These are phyloP conservation scores for Dianthus caryophyllus DNA, from an alignment of 148 eudicot species.

Conservation along the genomic window DNA sequence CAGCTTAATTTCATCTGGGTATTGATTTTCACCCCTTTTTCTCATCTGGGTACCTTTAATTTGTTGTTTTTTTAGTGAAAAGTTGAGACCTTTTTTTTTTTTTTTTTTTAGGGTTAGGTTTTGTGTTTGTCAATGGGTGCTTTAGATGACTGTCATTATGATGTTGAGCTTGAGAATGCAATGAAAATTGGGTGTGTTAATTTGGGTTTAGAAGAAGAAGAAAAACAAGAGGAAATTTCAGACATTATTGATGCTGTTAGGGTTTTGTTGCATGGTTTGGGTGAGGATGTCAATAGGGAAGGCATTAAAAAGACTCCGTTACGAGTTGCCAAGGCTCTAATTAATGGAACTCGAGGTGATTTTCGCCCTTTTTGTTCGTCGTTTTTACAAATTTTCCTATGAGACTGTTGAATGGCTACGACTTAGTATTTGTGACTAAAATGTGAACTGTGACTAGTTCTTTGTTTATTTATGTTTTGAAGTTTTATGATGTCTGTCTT, in stretches of 20 bases:
- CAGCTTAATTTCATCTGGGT: slow-evolving; percentile 18
- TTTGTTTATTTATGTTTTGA: not conserved
- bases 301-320: slow-evolving; percentile 76
- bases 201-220: slow-evolving; percentile 40
- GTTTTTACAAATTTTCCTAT: too few relatives aligned
- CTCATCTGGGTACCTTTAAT: not conserved
- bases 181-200: slow-evolving; percentile 31
- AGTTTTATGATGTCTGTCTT: not conserved
- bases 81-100: not conserved
- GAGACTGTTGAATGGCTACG: too few relatives aligned
- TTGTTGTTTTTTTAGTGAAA: not conserved
- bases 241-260: slow-evolving; percentile 80
- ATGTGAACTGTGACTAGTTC: too few relatives aligned
- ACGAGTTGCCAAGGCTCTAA: slow-evolving; percentile 89
- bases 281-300: slow-evolving; percentile 86
- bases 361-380: not conserved
- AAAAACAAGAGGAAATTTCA: slow-evolving; percentile 36
- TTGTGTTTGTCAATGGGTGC: slow-evolving; percentile 63
- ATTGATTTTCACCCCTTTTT: not conserved
- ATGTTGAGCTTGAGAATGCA: slow-evolving; percentile 48
- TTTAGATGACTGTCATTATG: slow-evolving; percentile 66
- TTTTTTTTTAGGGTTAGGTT: slow-evolving; percentile 13
- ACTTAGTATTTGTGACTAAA: too few relatives aligned
- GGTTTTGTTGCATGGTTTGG: slow-evolving; percentile 70
- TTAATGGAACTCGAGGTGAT: slow-evolving; percentile 77